These are phyloP conservation scores for Colletotrichum sp. DNA, from an alignment of 2,329 filamentous ascomycete genomes.

Conservation along the genomic window DNA sequence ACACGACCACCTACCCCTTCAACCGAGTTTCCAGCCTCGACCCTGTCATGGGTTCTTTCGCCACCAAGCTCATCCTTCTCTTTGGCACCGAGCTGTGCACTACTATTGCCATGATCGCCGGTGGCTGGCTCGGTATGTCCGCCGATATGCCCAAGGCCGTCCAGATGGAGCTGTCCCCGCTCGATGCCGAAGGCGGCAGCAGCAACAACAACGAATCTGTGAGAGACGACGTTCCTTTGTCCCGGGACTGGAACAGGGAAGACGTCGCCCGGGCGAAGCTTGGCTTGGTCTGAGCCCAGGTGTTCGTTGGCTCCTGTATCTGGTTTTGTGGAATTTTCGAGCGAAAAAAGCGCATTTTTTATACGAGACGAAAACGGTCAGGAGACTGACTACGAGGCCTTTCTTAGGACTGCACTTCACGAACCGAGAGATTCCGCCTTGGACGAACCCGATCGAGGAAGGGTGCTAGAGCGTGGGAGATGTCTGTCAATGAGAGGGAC, in stretches of 20 bases:
- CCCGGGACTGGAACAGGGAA: not conserved
- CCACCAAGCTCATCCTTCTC: slow-evolving; percentile 24
- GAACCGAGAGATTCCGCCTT: slow-evolving; percentile 1
- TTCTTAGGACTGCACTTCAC: not conserved
- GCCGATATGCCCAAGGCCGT: not conserved
- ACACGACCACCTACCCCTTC: slow-evolving; percentile 28
- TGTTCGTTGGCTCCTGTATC: not conserved
- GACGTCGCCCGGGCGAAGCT: slow-evolving; percentile 1
- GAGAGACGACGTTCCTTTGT: slow-evolving; percentile 4
- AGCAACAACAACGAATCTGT: not conserved
- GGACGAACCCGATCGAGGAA: slow-evolving; percentile 2
- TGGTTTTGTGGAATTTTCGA: not conserved
- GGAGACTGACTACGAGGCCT: slow-evolving; percentile 2
- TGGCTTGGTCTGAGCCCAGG: not conserved
- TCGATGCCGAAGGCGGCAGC: not conserved
- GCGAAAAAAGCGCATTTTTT: not conserved
- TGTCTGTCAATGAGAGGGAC: not conserved
- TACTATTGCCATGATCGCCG: not conserved
- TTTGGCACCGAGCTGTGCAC: slow-evolving; percentile 24
- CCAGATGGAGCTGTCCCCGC: not conserved
- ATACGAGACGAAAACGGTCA: not conserved
- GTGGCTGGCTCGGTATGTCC: slow-evolving; percentile 19
- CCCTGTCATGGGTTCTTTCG: slow-evolving; percentile 26
- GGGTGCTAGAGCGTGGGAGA: not conserved
- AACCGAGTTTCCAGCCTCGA: slow-evolving; percentile 19